A percentile compares a stretch with the other conserved stretches of the same genome.
These are phyloP conservation scores for Geotrichum restrictum DNA, from an alignment of 1,139 yeast species.

Conservation along the genomic window DNA sequence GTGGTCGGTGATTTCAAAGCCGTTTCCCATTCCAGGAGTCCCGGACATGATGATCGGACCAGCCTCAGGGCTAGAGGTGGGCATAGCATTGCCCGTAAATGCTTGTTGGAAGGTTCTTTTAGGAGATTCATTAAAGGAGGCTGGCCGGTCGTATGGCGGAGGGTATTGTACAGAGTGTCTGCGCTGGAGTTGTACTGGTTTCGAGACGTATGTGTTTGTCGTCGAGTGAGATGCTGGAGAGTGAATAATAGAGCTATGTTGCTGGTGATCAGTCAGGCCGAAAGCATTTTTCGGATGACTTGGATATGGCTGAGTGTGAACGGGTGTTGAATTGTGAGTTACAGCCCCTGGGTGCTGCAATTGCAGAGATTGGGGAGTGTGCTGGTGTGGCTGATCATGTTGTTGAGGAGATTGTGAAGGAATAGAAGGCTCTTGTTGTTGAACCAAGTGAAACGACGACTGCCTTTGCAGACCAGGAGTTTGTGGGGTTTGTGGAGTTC, in stretches of 20 bases:
- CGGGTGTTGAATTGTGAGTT: no score
- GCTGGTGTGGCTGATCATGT: background rate
- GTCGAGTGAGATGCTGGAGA: conserved; percentile 2
- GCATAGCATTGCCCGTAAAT: conserved; percentile 9
- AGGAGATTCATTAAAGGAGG: conserved; percentile 21
- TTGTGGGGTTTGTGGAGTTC: conserved; percentile 5
- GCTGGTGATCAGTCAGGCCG: conserved; percentile 1
- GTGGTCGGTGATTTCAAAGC: background rate
- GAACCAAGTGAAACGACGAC: background rate
- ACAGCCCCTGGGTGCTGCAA: no score
- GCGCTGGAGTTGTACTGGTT: conserved; percentile 7
- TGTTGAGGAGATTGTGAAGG: background rate
- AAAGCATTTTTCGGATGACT: background rate
- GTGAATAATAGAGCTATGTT: background rate
- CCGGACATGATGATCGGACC: background rate
- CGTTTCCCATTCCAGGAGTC: background rate
- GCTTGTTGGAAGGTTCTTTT: conserved; percentile 26
- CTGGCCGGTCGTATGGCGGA: background rate
- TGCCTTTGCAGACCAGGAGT: background rate
- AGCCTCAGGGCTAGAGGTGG: background rate
- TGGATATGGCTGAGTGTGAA: no score
- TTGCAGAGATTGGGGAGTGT: background rate
- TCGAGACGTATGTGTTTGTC: no score
- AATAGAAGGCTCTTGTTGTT: background rate
- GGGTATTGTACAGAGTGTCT: conserved; percentile 7